phyloP scores from a whole-genome alignment of 768 basidiomycete genomes.

The Suillus fuscotomentosus region DNA sequence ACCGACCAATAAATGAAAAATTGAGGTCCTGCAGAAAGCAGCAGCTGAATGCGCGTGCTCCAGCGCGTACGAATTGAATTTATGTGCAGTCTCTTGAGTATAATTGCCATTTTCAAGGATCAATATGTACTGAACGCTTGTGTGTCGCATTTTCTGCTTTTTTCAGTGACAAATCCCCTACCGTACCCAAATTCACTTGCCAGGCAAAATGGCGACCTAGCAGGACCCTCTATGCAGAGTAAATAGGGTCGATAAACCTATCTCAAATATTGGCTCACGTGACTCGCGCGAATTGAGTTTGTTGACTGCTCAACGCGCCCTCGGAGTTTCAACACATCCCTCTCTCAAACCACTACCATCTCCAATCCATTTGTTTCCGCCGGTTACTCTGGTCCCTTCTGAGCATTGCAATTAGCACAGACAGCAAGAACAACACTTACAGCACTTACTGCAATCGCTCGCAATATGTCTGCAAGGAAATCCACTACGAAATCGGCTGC shows the following conservation, averaged over 20 bases:
- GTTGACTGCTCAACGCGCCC: constrained; percentile 39
- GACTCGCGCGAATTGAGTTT: constrained; percentile 39
- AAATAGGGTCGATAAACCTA: constrained; percentile 19
- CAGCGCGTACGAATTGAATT: constrained; percentile 5
- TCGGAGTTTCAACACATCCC: constrained; percentile 41
- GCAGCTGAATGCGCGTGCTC: constrained; percentile 10
- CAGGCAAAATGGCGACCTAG: constrained; percentile 3
- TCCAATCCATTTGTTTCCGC: constrained; percentile 24
- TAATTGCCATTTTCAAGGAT: constrained; percentile 3
- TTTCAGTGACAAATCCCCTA: constrained; percentile 2
- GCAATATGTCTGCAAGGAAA: constrained; percentile 43
- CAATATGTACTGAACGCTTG: background rate
- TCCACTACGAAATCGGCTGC: constrained; percentile 45
- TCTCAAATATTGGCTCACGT: constrained; percentile 35
- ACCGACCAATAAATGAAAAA: constrained; percentile 28
- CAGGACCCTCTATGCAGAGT: constrained; percentile 9
- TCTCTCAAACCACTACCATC: constrained; percentile 51
- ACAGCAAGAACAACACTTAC: constrained; percentile 17
- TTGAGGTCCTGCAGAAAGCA: constrained; percentile 16
- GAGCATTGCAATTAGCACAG: constrained; percentile 15
- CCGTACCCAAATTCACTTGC: constrained; percentile 3
- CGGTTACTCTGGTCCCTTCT: constrained; percentile 13
- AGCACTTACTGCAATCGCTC: constrained; percentile 11
- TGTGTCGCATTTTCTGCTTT: background rate
- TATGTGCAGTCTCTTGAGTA: constrained; percentile 1